These are phyloP conservation scores for Rhodotorula graminis DNA, from an alignment of 768 basidiomycete genomes.

Conservation along the genomic window DNA sequence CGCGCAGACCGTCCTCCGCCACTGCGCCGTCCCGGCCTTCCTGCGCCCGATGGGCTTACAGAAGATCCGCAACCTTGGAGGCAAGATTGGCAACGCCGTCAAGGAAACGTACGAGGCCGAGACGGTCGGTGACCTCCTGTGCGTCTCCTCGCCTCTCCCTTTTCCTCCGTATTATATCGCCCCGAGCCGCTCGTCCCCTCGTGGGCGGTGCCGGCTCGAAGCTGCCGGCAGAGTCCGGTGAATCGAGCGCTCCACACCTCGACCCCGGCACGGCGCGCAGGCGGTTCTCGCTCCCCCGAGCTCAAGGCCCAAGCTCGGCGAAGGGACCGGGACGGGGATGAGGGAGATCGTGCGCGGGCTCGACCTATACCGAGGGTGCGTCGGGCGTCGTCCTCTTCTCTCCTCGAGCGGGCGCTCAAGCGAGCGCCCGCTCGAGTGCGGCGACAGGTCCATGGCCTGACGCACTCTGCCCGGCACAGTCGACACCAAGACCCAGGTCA, in stretches of 20 bases:
- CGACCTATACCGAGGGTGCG: conserved; percentile 77
- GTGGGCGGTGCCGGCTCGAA: too few relatives aligned
- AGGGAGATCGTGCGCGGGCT: conserved; percentile 83
- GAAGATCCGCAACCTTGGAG: conserved; percentile 90
- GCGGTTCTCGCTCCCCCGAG: conserved; percentile 47
- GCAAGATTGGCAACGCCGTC: conserved; percentile 83
- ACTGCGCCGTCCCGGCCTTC: conserved; percentile 76
- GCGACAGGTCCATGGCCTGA: background rate
- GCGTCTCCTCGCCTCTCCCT: conserved; percentile 44
- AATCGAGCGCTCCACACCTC: too few relatives aligned
- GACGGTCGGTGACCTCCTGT: conserved; percentile 87
- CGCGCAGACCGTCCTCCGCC: conserved; percentile 72
- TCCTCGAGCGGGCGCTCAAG: too few relatives aligned
- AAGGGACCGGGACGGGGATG: conserved; percentile 65
- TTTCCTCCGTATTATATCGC: background rate
- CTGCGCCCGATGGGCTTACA: conserved; percentile 80
- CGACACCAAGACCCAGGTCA: conserved; percentile 72
- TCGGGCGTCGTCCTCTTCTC: background rate
- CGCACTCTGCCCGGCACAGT: conserved; percentile 52
- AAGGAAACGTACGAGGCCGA: conserved; percentile 82
- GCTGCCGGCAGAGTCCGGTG: too few relatives aligned
- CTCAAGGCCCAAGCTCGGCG: conserved; percentile 50
- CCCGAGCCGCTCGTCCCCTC: too few relatives aligned
- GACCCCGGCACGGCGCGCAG: conserved; percentile 28
- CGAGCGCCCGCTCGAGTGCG: too few relatives aligned